Conservation (phyloP, 2,329 filamentous ascomycete species). For the Cordyceps cicadae region DNA sequence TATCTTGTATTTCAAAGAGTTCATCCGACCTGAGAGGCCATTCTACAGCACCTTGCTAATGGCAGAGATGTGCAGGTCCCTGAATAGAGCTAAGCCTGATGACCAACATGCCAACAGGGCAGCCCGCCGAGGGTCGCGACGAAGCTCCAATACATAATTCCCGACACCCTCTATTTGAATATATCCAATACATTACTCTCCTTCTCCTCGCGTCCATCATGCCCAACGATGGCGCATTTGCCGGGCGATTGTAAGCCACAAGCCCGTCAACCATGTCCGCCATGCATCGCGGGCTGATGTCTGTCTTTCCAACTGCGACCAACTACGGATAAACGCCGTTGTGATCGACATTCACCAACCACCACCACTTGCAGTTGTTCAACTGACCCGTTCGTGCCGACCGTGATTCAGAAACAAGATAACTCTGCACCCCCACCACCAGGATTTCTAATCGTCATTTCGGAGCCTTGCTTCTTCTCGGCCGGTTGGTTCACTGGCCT, state of each 20-base stretch:
- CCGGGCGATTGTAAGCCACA: neutral
- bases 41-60: neutral
- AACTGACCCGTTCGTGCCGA: neutral
- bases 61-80: neutral
- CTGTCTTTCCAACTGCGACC: neutral
- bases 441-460: slow-evolving; percentile 1
- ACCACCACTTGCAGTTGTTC: neutral
- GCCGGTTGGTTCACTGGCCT: neutral
- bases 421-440: neutral
- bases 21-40: neutral
- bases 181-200: neutral
- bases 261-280: neutral
- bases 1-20: neutral
- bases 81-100: neutral
- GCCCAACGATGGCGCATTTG: neutral
- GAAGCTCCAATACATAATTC: neutral
- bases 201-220: neutral
- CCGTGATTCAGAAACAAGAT: neutral
- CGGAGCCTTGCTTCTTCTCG: neutral
- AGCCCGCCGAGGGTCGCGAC: neutral
- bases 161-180: neutral
- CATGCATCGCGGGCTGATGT: neutral
- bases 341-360: neutral
- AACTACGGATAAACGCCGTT: neutral
- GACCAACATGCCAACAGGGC: neutral